Conservation (phyloP, 495 filamentous ascomycete genomes). For the Penicillium cataractarum region DNA sequence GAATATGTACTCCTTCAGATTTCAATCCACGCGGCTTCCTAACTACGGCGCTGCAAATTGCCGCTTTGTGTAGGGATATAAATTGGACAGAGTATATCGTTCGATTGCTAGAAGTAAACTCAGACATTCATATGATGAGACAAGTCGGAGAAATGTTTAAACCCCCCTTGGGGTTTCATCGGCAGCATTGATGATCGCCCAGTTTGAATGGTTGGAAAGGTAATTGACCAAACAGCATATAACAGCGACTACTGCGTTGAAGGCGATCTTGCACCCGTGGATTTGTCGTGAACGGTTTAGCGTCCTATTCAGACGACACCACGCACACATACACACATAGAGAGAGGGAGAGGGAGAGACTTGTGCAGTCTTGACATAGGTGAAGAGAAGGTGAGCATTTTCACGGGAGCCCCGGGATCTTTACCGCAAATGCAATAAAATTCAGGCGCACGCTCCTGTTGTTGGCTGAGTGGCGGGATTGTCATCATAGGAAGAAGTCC, state of each 20-base stretch:
- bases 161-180: background rate
- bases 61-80: no score
- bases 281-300: background rate
- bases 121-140: no score
- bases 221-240: background rate
- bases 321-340: background rate
- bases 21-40: background rate
- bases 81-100: no score
- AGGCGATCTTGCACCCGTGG: background rate
- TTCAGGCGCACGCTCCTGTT: background rate
- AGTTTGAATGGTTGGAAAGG: background rate
- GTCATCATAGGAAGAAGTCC: background rate
- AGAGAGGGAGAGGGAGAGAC: no score
- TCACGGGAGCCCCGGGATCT: background rate
- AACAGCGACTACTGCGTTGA: background rate
- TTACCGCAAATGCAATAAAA: background rate
- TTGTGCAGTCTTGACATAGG: background rate
- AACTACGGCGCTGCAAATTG: no score
- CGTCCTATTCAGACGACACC: background rate
- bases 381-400: background rate
- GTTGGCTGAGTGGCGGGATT: background rate
- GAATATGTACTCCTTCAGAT: background rate
- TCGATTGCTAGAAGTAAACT: no score
- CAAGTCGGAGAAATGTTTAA: background rate
- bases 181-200: background rate